Conservation (phyloP, 2,329 filamentous ascomycete genomes). For the Fusarium chaquense region DNA sequence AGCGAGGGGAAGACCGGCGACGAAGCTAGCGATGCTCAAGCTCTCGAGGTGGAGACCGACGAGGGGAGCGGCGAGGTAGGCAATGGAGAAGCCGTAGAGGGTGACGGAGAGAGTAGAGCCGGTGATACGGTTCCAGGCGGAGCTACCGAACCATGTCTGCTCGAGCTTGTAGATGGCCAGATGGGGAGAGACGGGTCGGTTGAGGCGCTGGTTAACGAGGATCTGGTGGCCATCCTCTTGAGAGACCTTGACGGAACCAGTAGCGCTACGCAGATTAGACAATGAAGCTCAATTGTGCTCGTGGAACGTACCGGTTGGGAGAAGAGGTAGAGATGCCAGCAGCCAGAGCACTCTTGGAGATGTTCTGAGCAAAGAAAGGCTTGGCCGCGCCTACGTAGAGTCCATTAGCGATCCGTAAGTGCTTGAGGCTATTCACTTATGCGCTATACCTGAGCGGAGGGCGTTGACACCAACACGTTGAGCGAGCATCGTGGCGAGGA, state of each 20-base stretch:
- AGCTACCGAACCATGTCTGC: constrained; percentile 85
- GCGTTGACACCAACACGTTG: constrained; percentile 69
- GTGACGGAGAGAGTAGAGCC: constrained; percentile 76
- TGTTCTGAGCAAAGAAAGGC: constrained; percentile 62
- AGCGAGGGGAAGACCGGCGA: constrained; percentile 69
- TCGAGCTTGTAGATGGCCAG: constrained; percentile 86
- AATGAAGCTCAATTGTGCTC: neutral
- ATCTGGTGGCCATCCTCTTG: constrained; percentile 68
- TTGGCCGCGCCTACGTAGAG: constrained; percentile 54
- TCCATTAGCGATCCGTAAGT: constrained; percentile 8
- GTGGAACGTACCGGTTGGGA: constrained; percentile 56
- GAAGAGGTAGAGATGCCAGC: constrained; percentile 59
- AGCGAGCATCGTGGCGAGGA: constrained; percentile 62
- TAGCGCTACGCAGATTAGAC: constrained; percentile 26
- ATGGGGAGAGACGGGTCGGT: constrained; percentile 87
- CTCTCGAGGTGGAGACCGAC: constrained; percentile 74
- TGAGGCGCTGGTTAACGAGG: constrained; percentile 83
- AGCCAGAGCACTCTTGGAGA: constrained; percentile 61
- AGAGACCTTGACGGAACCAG: constrained; percentile 68
- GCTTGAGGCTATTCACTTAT: constrained; percentile 37
- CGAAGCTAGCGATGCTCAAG: constrained; percentile 69
- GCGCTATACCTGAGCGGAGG: constrained; percentile 65
- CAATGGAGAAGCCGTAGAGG: constrained; percentile 83
- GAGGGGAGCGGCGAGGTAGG: constrained; percentile 84
- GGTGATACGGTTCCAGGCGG: constrained; percentile 84